These are phyloP conservation scores for Candida ficus DNA, from an alignment of 805 yeast species.

Conservation along the genomic window DNA sequence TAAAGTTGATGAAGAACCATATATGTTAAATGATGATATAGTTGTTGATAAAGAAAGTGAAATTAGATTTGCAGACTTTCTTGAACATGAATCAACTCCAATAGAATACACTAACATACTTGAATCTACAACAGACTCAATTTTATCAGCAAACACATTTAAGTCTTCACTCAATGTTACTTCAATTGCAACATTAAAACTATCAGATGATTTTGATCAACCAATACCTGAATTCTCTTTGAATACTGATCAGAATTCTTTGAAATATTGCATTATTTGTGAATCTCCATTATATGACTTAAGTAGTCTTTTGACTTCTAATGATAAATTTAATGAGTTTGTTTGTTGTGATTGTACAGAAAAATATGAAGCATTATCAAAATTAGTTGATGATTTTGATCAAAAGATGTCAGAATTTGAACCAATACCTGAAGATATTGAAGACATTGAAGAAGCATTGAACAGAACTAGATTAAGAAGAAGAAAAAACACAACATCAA, in stretches of 20 bases:
- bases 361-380: slow-evolving; percentile 46
- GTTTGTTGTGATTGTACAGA: slow-evolving; percentile 60
- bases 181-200: slow-evolving; percentile 15
- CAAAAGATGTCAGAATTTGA: slow-evolving; percentile 13
- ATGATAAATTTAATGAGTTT: slow-evolving; percentile 37
- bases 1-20: slow-evolving; percentile 4
- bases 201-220: slow-evolving; percentile 11
- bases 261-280: slow-evolving; percentile 56
- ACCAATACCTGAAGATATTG: slow-evolving; percentile 16
- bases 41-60: background rate
- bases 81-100: background rate
- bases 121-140: slow-evolving; percentile 2
- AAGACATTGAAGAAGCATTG: slow-evolving; percentile 20
- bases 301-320: slow-evolving; percentile 32
- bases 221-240: slow-evolving; percentile 10
- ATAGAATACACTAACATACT: slow-evolving; percentile 7
- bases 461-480: slow-evolving; percentile 8
- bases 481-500: slow-evolving; percentile 1
- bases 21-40: slow-evolving; percentile 1
- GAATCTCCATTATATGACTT: slow-evolving; percentile 64
- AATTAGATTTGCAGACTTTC: background rate
- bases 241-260: slow-evolving; percentile 9
- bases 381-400: slow-evolving; percentile 35
- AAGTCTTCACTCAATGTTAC: slow-evolving; percentile 1
- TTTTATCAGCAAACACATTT: background rate